Percentiles rank a stretch among this genome's conserved stretches.
Evolutionary conservation across 2,329 filamentous ascomycete genomes (phyloP).

Genomic region (Fusarium odoratissimum): DNA sequence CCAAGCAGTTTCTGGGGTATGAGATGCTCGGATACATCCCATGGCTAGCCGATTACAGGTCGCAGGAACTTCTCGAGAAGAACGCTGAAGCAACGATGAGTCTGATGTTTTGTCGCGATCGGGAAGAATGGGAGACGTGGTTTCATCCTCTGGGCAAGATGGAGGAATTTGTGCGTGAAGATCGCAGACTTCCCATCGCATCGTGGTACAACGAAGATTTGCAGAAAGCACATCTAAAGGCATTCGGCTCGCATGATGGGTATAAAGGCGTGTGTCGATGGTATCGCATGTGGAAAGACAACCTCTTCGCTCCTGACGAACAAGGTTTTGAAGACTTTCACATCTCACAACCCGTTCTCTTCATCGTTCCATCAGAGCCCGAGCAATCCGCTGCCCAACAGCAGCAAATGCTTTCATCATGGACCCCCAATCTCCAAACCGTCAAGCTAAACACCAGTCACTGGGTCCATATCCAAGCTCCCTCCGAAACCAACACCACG

Average conservation of each 20-base stretch:
- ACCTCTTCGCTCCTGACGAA: conserved; percentile 45
- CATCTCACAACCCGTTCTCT: conserved; percentile 37
- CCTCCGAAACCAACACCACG: conserved; percentile 37
- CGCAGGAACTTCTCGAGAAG: conserved; percentile 39
- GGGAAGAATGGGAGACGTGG: conserved; percentile 41
- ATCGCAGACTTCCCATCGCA: conserved; percentile 37
- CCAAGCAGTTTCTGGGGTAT: conserved; percentile 43
- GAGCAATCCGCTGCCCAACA: conserved; percentile 35
- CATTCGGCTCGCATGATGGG: conserved; percentile 39
- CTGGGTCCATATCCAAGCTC: conserved; percentile 50
- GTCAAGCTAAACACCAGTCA: conserved; percentile 50
- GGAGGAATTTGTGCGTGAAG: conserved; percentile 42
- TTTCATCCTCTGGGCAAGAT: conserved; percentile 46
- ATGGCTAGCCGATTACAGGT: conserved; percentile 38
- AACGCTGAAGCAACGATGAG: conserved; percentile 45
- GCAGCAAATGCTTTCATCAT: conserved; percentile 43
- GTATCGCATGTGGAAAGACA: conserved; percentile 49
- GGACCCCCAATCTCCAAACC: conserved; percentile 52
- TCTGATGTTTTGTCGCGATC: conserved; percentile 45
- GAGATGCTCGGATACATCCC: conserved; percentile 50
- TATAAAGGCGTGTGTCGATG: conserved; percentile 48
- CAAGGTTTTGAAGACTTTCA: conserved; percentile 27
- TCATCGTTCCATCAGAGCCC: conserved; percentile 38
- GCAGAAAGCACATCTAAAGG: conserved; percentile 38
- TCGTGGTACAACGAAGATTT: conserved; percentile 44